Conservation (phyloP, 1,284 basidiomycete genomes). For the Xerocomus nothofagi region DNA sequence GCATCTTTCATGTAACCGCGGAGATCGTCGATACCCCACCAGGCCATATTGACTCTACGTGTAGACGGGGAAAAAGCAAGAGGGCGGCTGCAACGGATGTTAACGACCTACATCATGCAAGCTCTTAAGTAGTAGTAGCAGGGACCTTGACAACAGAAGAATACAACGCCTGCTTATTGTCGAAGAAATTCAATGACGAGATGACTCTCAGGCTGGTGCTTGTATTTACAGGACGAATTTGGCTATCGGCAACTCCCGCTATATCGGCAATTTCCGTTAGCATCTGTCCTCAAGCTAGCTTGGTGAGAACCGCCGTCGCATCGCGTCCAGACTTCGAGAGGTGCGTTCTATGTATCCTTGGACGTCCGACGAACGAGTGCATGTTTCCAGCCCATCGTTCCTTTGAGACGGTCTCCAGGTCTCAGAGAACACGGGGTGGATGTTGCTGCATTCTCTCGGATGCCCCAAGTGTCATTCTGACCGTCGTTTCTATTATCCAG, state of each 20-base stretch:
- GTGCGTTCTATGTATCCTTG: slow-evolving; percentile 24
- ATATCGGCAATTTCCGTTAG: slow-evolving; percentile 22
- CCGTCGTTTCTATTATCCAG: slow-evolving; percentile 17
- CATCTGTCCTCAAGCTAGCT: neutral
- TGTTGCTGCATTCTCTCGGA: slow-evolving; percentile 22
- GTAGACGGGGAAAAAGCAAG: neutral
- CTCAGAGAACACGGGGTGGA: slow-evolving; percentile 28
- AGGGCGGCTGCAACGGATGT: neutral
- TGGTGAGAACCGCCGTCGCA: slow-evolving; percentile 2
- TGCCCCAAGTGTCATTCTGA: slow-evolving; percentile 22
- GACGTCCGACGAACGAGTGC: neutral
- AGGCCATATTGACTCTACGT: slow-evolving; percentile 24
- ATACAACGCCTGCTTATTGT: slow-evolving; percentile 24
- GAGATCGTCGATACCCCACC: slow-evolving; percentile 39
- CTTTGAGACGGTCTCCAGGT: slow-evolving; percentile 4
- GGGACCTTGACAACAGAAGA: slow-evolving; percentile 26
- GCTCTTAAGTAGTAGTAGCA: slow-evolving; percentile 16
- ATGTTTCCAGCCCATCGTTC: slow-evolving; percentile 7
- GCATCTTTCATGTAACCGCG: slow-evolving; percentile 40
- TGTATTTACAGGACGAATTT: slow-evolving; percentile 3
- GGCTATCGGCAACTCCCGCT: slow-evolving; percentile 26
- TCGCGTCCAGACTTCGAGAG: slow-evolving; percentile 29
- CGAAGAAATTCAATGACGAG: neutral
- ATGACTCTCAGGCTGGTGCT: neutral
- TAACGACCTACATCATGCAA: slow-evolving; percentile 2